Base-by-base conservation (phyloP, 768 basidiomycete species). In the Psilocybe subaeruginosa region DNA sequence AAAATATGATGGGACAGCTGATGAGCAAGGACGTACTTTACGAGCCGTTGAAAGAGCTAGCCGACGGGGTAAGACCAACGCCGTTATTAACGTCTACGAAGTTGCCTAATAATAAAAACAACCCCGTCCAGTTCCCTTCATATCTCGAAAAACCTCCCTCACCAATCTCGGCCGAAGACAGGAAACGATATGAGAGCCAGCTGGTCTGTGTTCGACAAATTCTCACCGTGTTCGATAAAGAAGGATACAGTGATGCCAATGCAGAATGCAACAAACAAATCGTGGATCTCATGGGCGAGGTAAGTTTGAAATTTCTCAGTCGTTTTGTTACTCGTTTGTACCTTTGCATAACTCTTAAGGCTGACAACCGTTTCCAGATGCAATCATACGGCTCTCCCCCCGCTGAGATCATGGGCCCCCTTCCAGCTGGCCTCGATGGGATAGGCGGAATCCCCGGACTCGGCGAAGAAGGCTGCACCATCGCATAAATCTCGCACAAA, bases 1-100 rank as follows among this genome's bases (percentile, higher is more conserved):
- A 95, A 71, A 82, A 72, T 27, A 90, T 96, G 85, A 92, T 94
- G 91, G 76, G 81, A 19, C 85, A 89, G 72, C 78, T 94, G 27
- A 88, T 93, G 87, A 85, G 82, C 76, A 91, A 92, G 68, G 91
- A 93, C 0, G 78, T 94, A 2, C 75, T 96, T n/a, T 90, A 95
- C 65, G 92, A 94, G 48, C 94, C 95, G 0, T 70, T 96, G 59
- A 92, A 91, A 66, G 94, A 97, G 69, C 74, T 97, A 19, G 75
- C 80, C 14, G 85, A 88, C 14, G 89, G 89, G 71, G 92, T 90
- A 62, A 33, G 80, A 39, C 37, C 39, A 8, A 58, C 60, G 30
- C 43, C 37, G 5, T 55, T 46, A 14, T 51, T 14, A 51, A 8
- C 30, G 11, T 52, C 12, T 50, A 23, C 46, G 16, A 12, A 29